These are phyloP conservation scores for Fomitopsis palustris DNA, from an alignment of 1,284 basidiomycete genomes.

Conservation along the genomic window DNA sequence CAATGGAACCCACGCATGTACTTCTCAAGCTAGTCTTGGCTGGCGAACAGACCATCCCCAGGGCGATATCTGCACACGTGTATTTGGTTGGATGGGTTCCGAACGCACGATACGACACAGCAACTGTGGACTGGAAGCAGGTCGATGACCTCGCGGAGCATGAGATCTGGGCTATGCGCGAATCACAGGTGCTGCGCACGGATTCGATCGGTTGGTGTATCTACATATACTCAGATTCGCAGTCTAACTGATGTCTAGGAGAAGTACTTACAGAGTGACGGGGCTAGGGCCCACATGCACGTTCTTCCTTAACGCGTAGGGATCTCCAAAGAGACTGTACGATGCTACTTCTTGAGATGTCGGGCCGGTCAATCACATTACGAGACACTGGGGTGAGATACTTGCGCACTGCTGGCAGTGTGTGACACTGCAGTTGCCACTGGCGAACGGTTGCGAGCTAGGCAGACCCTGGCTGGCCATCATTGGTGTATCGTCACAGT, in stretches of 20 bases:
- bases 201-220: background rate
- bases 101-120: background rate
- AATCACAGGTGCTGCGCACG: background rate
- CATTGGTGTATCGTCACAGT: no score
- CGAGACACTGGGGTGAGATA: no score
- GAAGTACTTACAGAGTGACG: background rate
- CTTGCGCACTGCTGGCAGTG: no score
- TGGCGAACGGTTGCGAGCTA: no score
- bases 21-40: conserved; percentile 3
- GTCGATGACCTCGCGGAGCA: conserved; percentile 6
- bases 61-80: conserved; percentile 2
- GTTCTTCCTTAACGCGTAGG: no score
- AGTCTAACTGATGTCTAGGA: background rate
- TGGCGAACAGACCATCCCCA: background rate
- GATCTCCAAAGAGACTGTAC: no score
- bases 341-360: no score
- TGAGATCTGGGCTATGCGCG: conserved; percentile 7
- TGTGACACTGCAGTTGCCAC: no score
- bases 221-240: background rate
- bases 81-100: conserved; percentile 2
- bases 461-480: no score
- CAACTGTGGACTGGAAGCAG: conserved; percentile 3
- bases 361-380: no score
- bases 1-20: conserved; percentile 5
- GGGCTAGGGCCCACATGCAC: no score